Conservation (phyloP, 1,139 yeast species). For the Casaregolazyma lundiana region DNA sequence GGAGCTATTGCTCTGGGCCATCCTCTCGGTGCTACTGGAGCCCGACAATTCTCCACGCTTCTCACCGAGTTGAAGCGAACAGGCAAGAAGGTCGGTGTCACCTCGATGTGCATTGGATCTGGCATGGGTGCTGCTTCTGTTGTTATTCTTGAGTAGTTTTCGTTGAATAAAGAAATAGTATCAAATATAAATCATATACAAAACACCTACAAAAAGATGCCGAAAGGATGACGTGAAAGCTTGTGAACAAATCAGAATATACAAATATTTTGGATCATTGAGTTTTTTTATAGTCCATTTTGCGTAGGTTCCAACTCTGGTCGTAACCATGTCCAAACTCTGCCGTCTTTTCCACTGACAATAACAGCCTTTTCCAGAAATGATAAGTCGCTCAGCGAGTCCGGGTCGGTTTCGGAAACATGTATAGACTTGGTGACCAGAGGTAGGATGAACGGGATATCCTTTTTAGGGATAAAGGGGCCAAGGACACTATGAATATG, state of each 20-base stretch:
- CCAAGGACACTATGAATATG: slow-evolving; percentile 19
- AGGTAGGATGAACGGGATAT: slow-evolving; percentile 29
- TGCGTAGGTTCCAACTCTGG: slow-evolving; percentile 38
- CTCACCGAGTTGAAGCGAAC: slow-evolving; percentile 64
- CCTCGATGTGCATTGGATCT: slow-evolving; percentile 96
- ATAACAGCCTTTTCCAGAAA: slow-evolving; percentile 24
- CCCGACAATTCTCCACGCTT: slow-evolving; percentile 87
- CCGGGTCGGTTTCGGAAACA: slow-evolving; percentile 24
- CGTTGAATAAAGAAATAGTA: neutral
- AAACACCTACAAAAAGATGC: neutral
- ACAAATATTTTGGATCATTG: neutral
- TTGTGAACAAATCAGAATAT: neutral
- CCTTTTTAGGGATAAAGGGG: slow-evolving; percentile 27
- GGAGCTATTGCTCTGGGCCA: slow-evolving; percentile 97
- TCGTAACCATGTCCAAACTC: slow-evolving; percentile 32
- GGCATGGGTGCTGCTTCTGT: slow-evolving; percentile 98
- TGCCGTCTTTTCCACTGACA: slow-evolving; percentile 30
- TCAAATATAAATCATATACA: neutral
- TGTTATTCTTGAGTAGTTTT: slow-evolving; percentile 58
- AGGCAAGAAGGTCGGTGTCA: slow-evolving; percentile 78
- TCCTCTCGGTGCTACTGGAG: slow-evolving; percentile 94
- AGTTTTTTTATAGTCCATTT: neutral
- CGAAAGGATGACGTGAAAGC: neutral
- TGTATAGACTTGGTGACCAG: slow-evolving; percentile 24
- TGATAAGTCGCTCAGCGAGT: slow-evolving; percentile 27